A percentile compares a stretch with the other conserved stretches of the same genome.
Conservation (phyloP, 1,139 yeast genomes). For the Yamadazyma kanchanaburiensis region DNA sequence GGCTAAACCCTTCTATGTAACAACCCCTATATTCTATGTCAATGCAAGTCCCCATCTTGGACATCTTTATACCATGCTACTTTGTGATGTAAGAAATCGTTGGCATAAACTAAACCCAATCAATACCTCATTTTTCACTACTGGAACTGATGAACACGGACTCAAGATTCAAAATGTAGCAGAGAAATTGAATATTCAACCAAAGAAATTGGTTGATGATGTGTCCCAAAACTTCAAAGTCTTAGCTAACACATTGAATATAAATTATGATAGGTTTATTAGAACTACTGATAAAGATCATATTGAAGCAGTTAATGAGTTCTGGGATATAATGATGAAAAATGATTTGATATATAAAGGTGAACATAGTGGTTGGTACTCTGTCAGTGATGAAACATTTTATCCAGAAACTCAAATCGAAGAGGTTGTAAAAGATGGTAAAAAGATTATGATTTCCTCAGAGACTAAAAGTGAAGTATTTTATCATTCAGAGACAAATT, state of each 20-base stretch:
- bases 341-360: slow-evolving; percentile 79
- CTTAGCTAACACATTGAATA: slow-evolving; percentile 55
- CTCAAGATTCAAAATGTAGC: slow-evolving; percentile 78
- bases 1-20: slow-evolving; percentile 51
- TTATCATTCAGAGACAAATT: slow-evolving; percentile 77
- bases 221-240: slow-evolving; percentile 61
- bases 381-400: slow-evolving; percentile 90
- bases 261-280: slow-evolving; percentile 73
- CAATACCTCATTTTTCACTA: slow-evolving; percentile 53
- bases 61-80: slow-evolving; percentile 82
- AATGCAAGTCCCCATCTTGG: slow-evolving; percentile 96
- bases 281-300: slow-evolving; percentile 91
- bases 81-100: slow-evolving; percentile 74
- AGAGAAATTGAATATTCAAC: slow-evolving; percentile 45
- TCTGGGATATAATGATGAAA: slow-evolving; percentile 64
- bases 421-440: slow-evolving; percentile 34
- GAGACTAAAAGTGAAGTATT: slow-evolving; percentile 78
- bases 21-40: slow-evolving; percentile 95
- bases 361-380: slow-evolving; percentile 90
- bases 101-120: slow-evolving; percentile 56
- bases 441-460: slow-evolving; percentile 46
- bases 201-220: slow-evolving; percentile 70
- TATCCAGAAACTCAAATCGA: slow-evolving; percentile 79
- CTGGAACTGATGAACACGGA: slow-evolving; percentile 99
- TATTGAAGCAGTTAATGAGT: slow-evolving; percentile 52